phyloP scores from a whole-genome alignment of 768 basidiomycete genomes.

The Butyriboletus loyo region DNA sequence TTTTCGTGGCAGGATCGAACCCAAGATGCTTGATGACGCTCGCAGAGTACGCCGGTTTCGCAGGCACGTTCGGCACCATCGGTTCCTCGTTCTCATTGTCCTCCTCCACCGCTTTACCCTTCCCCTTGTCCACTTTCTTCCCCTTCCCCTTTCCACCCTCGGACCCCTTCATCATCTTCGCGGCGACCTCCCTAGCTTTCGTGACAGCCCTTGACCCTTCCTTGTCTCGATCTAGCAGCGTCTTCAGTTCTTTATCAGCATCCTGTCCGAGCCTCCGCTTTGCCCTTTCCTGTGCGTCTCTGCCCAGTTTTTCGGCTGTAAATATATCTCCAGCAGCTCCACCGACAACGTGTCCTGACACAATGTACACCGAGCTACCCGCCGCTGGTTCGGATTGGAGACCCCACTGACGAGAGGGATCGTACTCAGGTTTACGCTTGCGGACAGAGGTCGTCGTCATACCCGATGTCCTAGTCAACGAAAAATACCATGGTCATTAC shows the following conservation, averaged over 20 bases:
- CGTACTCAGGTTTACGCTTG: conserved; percentile 55
- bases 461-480: conserved; percentile 60
- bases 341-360: conserved; percentile 74
- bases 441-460: conserved; percentile 49
- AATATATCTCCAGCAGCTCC: conserved; percentile 45
- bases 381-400: conserved; percentile 50
- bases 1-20: conserved; percentile 70
- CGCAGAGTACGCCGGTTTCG: conserved; percentile 59
- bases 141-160: conserved; percentile 12
- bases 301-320: conserved; percentile 67
- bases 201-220: conserved; percentile 66
- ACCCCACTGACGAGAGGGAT: conserved; percentile 74
- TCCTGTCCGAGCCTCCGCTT: conserved; percentile 59
- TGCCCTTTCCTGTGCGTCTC: conserved; percentile 76
- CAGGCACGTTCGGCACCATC: conserved; percentile 8
- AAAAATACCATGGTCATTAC: background rate
- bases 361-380: conserved; percentile 65
- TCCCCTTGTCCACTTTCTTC: conserved; percentile 17
- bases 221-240: conserved; percentile 60
- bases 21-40: conserved; percentile 68
- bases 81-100: conserved; percentile 15
- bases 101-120: conserved; percentile 5
- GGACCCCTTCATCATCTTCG: conserved; percentile 24
- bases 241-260: conserved; percentile 58
- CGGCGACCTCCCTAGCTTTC: conserved; percentile 51